Evolutionary conservation across 257 asterid species (phyloP), one percentile per base, ranked within the genome.

Genomic region (Nicotiana knightiana): DNA sequence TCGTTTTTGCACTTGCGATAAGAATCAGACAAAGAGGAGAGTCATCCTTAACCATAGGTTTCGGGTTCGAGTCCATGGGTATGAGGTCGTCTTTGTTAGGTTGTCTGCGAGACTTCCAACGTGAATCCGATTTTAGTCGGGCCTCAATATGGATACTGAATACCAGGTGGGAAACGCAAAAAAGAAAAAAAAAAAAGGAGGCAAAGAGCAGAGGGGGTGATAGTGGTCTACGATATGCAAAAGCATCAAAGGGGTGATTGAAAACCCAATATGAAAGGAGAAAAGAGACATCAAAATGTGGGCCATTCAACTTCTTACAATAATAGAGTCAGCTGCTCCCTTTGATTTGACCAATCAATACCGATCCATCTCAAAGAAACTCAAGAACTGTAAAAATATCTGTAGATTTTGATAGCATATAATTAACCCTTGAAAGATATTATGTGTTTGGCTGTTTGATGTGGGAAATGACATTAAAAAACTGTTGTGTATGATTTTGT

Each of bases 161-260:
- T 0, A 21, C 24, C 24, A 21, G 24, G 24, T 21, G 24, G n/a
- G n/a, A n/a, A n/a, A n/a, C n/a, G n/a, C n/a, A n/a, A n/a, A n/a
- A n/a, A n/a, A n/a, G n/a, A 21, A 21, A 21, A 21, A 21, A 21
- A 21, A 21, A 21, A 21, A 28, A 0, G 0, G 1, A 28, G 30
- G 1, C 30, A 28, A 28, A 28, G 30, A 28, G 30, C 30, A 28
- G 30, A 28, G 1, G 30, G 48, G 10, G 59, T 54, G 59, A 54
- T 54, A 17, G 6, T 10, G n/a, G 79, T 55, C 51, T 30, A 26
- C 61, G 81, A 80, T 46, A 67, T 83, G 82, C 76, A 79, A 77
- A 86, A 82, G 84, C 83, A 85, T 87, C 83, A 83, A 85, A 85
- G 87, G 61, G 82, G 59, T 87, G 85, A 87, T 83, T 81, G 85